These are phyloP conservation scores for Quercus suber DNA, from an alignment of 306 rosid species.

Conservation along the genomic window DNA sequence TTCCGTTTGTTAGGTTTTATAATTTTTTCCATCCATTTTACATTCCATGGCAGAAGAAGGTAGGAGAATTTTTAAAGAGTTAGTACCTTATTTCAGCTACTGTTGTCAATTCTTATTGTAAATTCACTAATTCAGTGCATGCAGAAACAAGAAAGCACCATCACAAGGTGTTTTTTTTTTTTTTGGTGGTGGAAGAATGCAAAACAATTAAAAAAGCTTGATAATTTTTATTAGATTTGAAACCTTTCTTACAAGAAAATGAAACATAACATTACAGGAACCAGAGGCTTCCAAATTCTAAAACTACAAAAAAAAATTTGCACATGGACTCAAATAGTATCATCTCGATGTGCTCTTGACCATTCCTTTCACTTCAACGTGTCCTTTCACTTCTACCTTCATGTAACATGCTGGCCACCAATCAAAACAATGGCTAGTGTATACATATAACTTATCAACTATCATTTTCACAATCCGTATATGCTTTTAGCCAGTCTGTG, in stretches of 20 bases:
- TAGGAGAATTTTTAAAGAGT: no score
- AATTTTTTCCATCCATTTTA: no score
- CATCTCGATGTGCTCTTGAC: slow-evolving; percentile 18
- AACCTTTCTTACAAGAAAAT: slow-evolving; percentile 26
- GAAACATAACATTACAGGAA: slow-evolving; percentile 38
- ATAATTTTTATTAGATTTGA: slow-evolving; percentile 26
- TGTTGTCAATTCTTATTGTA: not conserved
- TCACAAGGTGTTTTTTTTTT: not conserved
- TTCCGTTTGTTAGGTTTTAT: no score
- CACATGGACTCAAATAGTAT: slow-evolving; percentile 63
- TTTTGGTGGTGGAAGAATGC: not conserved
- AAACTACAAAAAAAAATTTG: slow-evolving; percentile 26
- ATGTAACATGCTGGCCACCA: slow-evolving; percentile 36
- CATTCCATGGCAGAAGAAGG: no score
- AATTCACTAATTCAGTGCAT: not conserved
- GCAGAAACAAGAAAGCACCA: not conserved
- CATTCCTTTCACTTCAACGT: slow-evolving; percentile 20
- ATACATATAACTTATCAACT: slow-evolving; percentile 43
- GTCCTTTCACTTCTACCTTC: slow-evolving; percentile 18
- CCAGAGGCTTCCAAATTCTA: slow-evolving; percentile 51
- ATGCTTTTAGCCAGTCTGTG: slow-evolving; percentile 63
- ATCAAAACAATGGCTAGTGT: slow-evolving; percentile 24
- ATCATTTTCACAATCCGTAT: slow-evolving; percentile 38
- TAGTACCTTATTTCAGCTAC: not conserved
- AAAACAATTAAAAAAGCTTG: slow-evolving; percentile 11